Conservation (phyloP, 2,329 filamentous ascomycete species). For the Incumbomyces lentus region DNA sequence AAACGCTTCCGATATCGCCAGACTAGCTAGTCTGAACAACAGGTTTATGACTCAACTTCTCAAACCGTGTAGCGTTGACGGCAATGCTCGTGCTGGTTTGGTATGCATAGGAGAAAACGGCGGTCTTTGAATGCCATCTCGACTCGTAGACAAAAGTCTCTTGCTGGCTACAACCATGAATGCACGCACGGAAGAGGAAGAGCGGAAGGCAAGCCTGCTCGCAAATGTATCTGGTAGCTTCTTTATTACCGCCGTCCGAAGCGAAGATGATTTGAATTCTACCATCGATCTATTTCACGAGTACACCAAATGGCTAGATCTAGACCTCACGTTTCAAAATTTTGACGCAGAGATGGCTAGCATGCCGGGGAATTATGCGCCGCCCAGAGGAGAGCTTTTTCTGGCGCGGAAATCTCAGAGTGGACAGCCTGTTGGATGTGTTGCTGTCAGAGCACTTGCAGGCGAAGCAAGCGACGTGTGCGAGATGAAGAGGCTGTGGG, state of each 20-base stretch:
- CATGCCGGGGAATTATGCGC: conserved; percentile 46
- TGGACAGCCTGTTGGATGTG: conserved; percentile 14
- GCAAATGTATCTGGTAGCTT: background rate
- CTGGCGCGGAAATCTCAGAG: conserved; percentile 30
- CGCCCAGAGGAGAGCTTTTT: conserved; percentile 38
- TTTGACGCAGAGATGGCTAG: conserved; percentile 43
- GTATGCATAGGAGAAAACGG: too few species aligned
- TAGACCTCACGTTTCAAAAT: conserved; percentile 49
- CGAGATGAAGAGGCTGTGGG: conserved; percentile 51
- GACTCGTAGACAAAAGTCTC: too few species aligned
- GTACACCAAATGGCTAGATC: conserved; percentile 36
- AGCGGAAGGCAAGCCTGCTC: background rate
- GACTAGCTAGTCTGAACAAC: too few species aligned
- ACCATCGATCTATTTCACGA: conserved; percentile 35
- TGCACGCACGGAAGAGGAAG: too few species aligned
- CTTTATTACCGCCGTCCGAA: conserved; percentile 25
- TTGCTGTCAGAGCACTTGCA: conserved; percentile 12
- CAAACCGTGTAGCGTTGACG: too few species aligned
- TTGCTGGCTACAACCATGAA: too few species aligned
- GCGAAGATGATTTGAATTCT: conserved; percentile 32
- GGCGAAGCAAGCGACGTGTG: conserved; percentile 25
- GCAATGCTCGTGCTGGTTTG: too few species aligned
- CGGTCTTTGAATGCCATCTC: too few species aligned
- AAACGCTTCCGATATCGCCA: too few species aligned
- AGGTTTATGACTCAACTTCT: too few species aligned